Evolutionary conservation across 2,329 filamentous ascomycete species (phyloP).

Genomic region (Alternaria sp.): DNA sequence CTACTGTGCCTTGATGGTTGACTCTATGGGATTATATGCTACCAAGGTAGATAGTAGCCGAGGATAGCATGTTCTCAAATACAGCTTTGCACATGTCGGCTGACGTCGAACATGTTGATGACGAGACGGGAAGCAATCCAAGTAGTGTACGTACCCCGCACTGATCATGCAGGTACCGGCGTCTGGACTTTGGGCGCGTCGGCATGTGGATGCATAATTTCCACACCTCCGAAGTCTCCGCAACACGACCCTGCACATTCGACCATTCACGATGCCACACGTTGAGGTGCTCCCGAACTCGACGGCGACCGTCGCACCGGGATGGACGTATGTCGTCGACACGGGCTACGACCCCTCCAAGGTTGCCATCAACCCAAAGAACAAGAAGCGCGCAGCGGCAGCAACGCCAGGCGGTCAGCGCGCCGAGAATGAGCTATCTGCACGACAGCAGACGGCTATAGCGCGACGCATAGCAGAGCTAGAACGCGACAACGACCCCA

Average conservation of each 20-base stretch:
- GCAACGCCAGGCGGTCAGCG: slow-evolving; percentile 41
- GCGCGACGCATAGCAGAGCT: slow-evolving; percentile 83
- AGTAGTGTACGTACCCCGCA: slow-evolving; percentile 21
- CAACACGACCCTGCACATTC: slow-evolving; percentile 13
- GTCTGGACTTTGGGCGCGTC: slow-evolving; percentile 11
- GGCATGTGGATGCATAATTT: slow-evolving; percentile 25
- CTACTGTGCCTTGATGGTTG: background rate
- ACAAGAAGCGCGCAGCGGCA: slow-evolving; percentile 72
- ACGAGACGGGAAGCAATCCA: background rate
- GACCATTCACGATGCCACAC: slow-evolving; percentile 64
- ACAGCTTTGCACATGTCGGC: background rate
- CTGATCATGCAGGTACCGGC: slow-evolving; percentile 17
- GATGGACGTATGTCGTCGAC: slow-evolving; percentile 93
- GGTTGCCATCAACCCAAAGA: slow-evolving; percentile 61
- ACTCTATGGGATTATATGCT: background rate
- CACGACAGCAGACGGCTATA: slow-evolving; percentile 83
- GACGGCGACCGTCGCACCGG: slow-evolving; percentile 76
- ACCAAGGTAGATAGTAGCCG: background rate
- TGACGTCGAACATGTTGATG: background rate
- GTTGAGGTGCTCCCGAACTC: slow-evolving; percentile 82
- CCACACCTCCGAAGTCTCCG: slow-evolving; percentile 17
- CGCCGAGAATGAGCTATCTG: slow-evolving; percentile 70
- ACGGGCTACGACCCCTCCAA: slow-evolving; percentile 67
- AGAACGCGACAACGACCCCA: slow-evolving; percentile 74
- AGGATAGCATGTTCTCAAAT: background rate